Percentiles rank a stretch among this genome's conserved stretches.
Conservation (phyloP, 2,329 filamentous ascomycete genomes). For the Daldinia sp. region DNA sequence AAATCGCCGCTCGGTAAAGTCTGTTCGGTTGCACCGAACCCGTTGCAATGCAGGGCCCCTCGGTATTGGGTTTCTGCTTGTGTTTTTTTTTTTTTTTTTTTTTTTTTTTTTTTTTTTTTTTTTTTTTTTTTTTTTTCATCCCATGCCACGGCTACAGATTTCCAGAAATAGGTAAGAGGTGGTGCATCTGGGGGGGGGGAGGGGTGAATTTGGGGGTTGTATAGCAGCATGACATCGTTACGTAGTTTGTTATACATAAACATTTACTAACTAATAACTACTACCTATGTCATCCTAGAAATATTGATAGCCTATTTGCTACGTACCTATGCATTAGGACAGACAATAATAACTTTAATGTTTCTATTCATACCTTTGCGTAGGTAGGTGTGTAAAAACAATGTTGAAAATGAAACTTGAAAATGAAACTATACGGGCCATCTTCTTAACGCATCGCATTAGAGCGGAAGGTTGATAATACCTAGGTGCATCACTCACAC, state of each 20-base stretch:
- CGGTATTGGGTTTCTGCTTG: slow-evolving; percentile 29
- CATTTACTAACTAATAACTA: background rate
- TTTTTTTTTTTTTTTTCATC: background rate
- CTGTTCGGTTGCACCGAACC: slow-evolving; percentile 35
- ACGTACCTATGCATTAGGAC: background rate
- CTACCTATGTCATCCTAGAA: background rate
- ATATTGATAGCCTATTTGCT: slow-evolving; percentile 3
- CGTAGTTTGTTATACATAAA: background rate
- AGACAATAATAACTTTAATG: background rate
- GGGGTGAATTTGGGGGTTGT: background rate
- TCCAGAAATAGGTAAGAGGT: slow-evolving; percentile 37
- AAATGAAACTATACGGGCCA: background rate
- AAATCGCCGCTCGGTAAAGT: slow-evolving; percentile 3
- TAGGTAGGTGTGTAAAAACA: no score
- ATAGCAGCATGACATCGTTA: slow-evolving; percentile 1
- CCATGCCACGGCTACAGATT: slow-evolving; percentile 1
- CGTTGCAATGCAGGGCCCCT: slow-evolving; percentile 25
- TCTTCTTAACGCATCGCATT: background rate
- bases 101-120: background rate
- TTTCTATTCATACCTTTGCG: background rate
- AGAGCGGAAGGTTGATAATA: background rate
- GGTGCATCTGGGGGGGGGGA: background rate
- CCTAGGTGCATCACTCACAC: background rate
- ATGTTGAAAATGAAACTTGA: background rate
- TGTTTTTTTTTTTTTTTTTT: background rate